Evolutionary conservation across 2,329 filamentous ascomycete species (phyloP).

Genomic region (Fusarium tanahbumbuense): DNA sequence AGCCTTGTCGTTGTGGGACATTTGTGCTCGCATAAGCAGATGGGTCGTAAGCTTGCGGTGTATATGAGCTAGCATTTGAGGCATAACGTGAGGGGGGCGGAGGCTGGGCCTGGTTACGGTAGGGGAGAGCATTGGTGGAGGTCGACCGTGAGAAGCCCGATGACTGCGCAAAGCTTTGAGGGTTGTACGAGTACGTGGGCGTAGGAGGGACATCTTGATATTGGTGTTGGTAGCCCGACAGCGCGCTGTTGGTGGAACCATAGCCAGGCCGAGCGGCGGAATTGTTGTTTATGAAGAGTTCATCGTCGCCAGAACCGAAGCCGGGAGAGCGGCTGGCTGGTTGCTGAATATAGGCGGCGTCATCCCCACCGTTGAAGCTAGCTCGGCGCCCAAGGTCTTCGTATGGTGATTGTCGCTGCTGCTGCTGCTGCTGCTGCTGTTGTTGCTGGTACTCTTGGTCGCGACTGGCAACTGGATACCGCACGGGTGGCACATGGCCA

Average conservation of each 20-base stretch:
- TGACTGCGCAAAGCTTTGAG: constrained; percentile 67
- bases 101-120: constrained; percentile 56
- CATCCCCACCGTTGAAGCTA: constrained; percentile 83
- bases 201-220: constrained; percentile 61
- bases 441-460: constrained; percentile 49
- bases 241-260: constrained; percentile 59
- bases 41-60: constrained; percentile 68
- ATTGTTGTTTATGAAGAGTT: constrained; percentile 71
- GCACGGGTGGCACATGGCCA: constrained; percentile 73
- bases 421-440: constrained; percentile 51
- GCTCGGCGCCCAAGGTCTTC: constrained; percentile 61
- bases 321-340: constrained; percentile 44
- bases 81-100: constrained; percentile 54
- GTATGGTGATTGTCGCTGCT: constrained; percentile 50
- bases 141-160: constrained; percentile 58
- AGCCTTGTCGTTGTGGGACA: constrained; percentile 62
- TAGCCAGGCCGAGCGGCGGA: constrained; percentile 51
- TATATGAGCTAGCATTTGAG: constrained; percentile 58
- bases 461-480: constrained; percentile 66
- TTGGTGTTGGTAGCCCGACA: constrained; percentile 65
- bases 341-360: constrained; percentile 65
- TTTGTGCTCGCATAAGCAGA: constrained; percentile 66
- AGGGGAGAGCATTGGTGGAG: constrained; percentile 63
- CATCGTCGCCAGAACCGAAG: constrained; percentile 59
- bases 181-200: constrained; percentile 73